phyloP scores from a whole-genome alignment of 1,284 basidiomycete species.

The Puccinia hordei region DNA sequence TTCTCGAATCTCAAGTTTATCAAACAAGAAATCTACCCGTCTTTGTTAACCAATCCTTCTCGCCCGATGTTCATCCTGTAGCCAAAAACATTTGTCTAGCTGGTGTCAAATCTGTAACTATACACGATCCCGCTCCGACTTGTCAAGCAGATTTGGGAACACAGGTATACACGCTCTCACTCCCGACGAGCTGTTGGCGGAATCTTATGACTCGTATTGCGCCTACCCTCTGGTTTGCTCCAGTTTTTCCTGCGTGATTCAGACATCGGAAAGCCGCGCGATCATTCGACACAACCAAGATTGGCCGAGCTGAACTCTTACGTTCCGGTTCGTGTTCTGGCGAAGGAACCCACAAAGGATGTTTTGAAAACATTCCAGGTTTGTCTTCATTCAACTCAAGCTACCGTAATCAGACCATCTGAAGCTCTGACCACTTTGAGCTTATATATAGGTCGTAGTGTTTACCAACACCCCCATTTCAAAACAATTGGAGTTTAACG shows the following conservation, averaged over 20 bases:
- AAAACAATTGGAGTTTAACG: slow-evolving; percentile 92
- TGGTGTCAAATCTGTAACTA: slow-evolving; percentile 95
- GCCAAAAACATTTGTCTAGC: slow-evolving; percentile 95
- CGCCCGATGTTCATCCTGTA: slow-evolving; percentile 59
- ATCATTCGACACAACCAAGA: slow-evolving; percentile 80
- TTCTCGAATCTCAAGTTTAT: slow-evolving; percentile 17
- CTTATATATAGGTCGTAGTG: slow-evolving; percentile 73
- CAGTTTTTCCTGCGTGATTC: slow-evolving; percentile 91
- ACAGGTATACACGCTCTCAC: slow-evolving; percentile 67
- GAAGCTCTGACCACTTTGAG: not conserved
- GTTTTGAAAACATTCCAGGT: slow-evolving; percentile 44
- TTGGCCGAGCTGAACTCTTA: slow-evolving; percentile 94
- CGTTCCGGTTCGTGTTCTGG: slow-evolving; percentile 70
- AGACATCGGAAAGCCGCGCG: slow-evolving; percentile 85
- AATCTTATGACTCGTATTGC: slow-evolving; percentile 38
- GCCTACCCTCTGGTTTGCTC: slow-evolving; percentile 38
- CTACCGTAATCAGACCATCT: not conserved
- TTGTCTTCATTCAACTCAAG: slow-evolving; percentile 2
- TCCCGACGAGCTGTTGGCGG: slow-evolving; percentile 1
- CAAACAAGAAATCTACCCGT: slow-evolving; percentile 25
- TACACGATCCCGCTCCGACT: slow-evolving; percentile 90
- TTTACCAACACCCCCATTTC: slow-evolving; percentile 75
- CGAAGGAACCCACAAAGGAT: slow-evolving; percentile 23
- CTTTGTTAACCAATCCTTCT: slow-evolving; percentile 44
- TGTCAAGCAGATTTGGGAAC: slow-evolving; percentile 85